Conservation (phyloP, 495 filamentous ascomycete genomes). For the Penicillium ochrochloron region DNA sequence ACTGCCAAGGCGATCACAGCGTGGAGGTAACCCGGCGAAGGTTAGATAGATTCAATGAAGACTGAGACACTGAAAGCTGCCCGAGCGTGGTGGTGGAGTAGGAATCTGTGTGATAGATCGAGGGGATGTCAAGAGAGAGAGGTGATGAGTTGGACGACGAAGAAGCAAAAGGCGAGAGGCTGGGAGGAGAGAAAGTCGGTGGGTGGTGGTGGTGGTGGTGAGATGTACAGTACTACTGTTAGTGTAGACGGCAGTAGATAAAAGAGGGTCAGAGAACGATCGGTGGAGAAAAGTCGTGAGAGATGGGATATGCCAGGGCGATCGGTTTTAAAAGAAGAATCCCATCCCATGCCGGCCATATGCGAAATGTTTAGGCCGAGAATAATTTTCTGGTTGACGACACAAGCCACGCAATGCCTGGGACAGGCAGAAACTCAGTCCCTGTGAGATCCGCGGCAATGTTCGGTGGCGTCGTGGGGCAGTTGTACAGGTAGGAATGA, state of each 20-base stretch:
- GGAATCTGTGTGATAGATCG: not conserved
- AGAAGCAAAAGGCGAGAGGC: not conserved
- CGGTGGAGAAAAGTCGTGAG: conserved; percentile 17
- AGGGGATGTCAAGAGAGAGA: not conserved
- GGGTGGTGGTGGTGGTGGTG: conserved; percentile 1
- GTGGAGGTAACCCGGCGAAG: conserved; percentile 3
- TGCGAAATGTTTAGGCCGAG: conserved; percentile 9
- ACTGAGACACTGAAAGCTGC: conserved; percentile 16
- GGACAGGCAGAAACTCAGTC: conserved; percentile 8
- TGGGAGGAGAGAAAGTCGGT: not conserved
- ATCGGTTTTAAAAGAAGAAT: conserved; percentile 20
- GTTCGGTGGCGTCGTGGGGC: not conserved
- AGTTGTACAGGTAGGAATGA: not conserved
- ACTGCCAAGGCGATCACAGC: conserved; percentile 41
- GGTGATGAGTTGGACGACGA: not conserved
- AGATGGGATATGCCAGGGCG: conserved; percentile 11
- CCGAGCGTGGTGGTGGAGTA: not conserved
- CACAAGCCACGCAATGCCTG: conserved; percentile 40
- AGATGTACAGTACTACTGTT: not conserved
- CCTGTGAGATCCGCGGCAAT: conserved; percentile 6
- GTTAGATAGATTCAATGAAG: not conserved
- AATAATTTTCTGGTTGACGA: conserved; percentile 36
- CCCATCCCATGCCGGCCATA: no score
- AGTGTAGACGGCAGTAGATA: conserved; percentile 1
- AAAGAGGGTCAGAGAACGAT: conserved; percentile 8